Base-by-base conservation (phyloP, 306 rosid species). In the Cajanus cajan region DNA sequence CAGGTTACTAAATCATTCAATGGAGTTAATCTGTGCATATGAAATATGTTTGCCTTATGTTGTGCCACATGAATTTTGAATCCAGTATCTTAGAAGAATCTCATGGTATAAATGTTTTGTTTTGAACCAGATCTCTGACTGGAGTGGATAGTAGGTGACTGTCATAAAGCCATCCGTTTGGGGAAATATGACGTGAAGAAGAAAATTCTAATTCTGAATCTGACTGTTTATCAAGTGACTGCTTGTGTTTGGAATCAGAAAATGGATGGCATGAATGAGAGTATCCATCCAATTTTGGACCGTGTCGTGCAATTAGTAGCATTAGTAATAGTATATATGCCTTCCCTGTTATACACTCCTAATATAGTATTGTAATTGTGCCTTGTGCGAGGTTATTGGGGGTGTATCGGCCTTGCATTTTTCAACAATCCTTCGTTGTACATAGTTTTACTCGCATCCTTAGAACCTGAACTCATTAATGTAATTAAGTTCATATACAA, bases 261-360 rank as follows among this genome's bases (percentile, higher is more conserved):
- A 74, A 58, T 87, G 77, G 86, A 77, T 78, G 85, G 84, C 83
- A 68, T 51, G 73, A 48, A 86, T 31, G 82, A 69, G 82, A 69
- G 57, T 40, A 39, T 59, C 78, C 74, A 76, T 86, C 88, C 87
- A 82, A 83, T 89, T 87, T 87, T 81, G 87, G 85, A 86, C 92
- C 79, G 7, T 61, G 78, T 67, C 79, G 80, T 78, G 84, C 90
- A 87, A 73, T 70, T 72, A 25, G 83, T 84, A 73, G 74, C 19
- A 33, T n/a, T 78, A 68, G 72, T 82, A 81, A n/a, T n/a, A n/a
- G n/a, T 78, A 82, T 72, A 82, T 72, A 68, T 83, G 68, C 36
- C 63, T 79, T 81, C 54, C 76, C 7, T 73, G 74, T 78, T 78
- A 68, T 68, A 69, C 64, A 57, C 71, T 69, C 70, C 51, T 44